Conservation (phyloP, 768 basidiomycete species). For the Leccinum uliginosum region DNA sequence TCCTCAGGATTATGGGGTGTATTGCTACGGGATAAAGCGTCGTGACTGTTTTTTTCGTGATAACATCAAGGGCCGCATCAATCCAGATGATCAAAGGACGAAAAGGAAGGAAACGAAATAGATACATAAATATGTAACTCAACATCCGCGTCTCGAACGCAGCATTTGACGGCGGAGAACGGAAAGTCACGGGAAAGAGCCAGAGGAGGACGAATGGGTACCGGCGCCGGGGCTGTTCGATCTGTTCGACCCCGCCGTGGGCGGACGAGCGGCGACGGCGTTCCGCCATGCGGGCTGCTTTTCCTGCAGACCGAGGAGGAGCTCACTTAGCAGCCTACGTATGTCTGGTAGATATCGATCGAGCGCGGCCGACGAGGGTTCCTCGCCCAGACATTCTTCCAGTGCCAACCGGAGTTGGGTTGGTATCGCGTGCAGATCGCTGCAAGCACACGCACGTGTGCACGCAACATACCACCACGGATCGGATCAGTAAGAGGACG, state of each 20-base stretch:
- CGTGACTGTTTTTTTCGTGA: too few species aligned
- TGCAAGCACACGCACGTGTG: constrained; percentile 8
- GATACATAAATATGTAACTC: background rate
- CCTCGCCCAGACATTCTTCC: constrained; percentile 43
- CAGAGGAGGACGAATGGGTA: background rate
- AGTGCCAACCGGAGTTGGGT: constrained; percentile 35
- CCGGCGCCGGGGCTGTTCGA: background rate
- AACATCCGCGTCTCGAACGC: background rate
- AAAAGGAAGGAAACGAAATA: background rate
- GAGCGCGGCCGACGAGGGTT: constrained; percentile 31
- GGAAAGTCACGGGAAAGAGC: constrained; percentile 9
- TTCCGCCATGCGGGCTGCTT: constrained; percentile 39
- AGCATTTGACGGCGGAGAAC: too few species aligned
- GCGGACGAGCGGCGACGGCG: constrained; percentile 8
- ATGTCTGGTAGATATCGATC: constrained; percentile 37
- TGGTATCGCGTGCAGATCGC: constrained; percentile 38
- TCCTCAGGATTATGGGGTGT: too few species aligned
- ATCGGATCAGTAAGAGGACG: too few species aligned
- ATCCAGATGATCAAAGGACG: background rate
- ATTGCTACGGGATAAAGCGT: too few species aligned
- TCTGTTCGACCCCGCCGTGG: constrained; percentile 1
- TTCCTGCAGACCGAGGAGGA: constrained; percentile 37
- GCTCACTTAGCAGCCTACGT: constrained; percentile 31
- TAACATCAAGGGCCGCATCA: background rate
- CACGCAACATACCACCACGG: too few species aligned